phyloP scores from a whole-genome alignment of 2,329 filamentous ascomycete genomes.

The Tolypocladium ophioglossoides region DNA sequence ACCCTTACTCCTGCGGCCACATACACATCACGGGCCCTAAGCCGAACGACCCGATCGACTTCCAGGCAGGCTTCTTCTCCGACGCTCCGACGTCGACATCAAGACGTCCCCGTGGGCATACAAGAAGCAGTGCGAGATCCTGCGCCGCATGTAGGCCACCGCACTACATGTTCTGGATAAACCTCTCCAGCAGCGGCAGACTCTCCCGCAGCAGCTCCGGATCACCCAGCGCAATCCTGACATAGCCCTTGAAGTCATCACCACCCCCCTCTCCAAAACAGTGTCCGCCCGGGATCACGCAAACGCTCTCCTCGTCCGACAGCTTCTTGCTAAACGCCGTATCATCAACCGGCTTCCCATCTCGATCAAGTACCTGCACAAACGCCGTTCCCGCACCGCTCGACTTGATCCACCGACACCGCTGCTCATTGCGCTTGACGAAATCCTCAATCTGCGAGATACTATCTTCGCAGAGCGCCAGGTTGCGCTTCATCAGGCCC shows the following conservation, averaged over 20 bases:
- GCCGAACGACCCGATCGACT: too few relatives aligned
- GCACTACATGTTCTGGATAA: too few relatives aligned
- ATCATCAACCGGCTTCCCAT: conserved; percentile 1
- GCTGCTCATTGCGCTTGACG: background rate
- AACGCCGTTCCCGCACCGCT: conserved; percentile 1
- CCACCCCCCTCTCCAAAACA: background rate
- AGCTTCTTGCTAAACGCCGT: background rate
- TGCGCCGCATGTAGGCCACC: too few relatives aligned
- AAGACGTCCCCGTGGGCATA: too few relatives aligned
- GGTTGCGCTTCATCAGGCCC: conserved; percentile 41
- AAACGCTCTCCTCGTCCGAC: background rate
- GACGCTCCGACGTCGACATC: too few relatives aligned
- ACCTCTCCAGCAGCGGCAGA: too few relatives aligned
- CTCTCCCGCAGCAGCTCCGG: background rate
- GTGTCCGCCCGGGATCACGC: background rate
- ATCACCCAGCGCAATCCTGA: background rate
- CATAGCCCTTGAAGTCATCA: background rate
- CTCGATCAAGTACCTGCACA: background rate
- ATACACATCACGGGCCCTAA: too few relatives aligned
- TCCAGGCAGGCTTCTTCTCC: too few relatives aligned
- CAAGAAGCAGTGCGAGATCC: too few relatives aligned
- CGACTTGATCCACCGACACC: background rate
- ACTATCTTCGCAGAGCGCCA: conserved; percentile 3
- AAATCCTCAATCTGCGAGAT: background rate
- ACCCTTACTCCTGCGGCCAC: too few relatives aligned